Conservation (phyloP, 2,329 filamentous ascomycete species). For the Aspergillus sp. region DNA sequence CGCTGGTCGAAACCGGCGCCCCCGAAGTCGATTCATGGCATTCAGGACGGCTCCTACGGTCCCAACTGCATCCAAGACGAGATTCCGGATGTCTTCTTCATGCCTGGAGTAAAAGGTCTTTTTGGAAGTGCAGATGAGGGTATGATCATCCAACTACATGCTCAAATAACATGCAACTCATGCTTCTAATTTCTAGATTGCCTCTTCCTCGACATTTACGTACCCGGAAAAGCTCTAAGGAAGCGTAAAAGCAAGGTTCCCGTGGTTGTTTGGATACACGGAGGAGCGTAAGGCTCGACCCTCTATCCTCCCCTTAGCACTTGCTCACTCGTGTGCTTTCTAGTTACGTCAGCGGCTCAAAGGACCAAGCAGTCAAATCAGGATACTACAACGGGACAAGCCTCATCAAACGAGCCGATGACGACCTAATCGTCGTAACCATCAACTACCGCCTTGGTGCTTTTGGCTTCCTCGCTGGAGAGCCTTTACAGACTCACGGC, state of each 20-base stretch:
- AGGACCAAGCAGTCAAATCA: background rate
- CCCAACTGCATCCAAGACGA: background rate
- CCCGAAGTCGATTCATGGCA: background rate
- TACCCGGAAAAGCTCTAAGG: background rate
- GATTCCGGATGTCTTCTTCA: background rate
- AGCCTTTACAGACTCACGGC: background rate
- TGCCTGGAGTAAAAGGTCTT: background rate
- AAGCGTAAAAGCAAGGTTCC: background rate
- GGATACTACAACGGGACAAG: background rate
- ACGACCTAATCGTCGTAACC: background rate
- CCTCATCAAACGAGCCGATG: background rate
- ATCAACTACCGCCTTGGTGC: background rate
- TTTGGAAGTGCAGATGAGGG: background rate
- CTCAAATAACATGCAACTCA: background rate
- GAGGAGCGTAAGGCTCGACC: background rate
- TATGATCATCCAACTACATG: background rate
- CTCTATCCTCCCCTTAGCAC: background rate
- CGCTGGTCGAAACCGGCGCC: conserved; percentile 9
- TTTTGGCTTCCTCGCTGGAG: background rate
- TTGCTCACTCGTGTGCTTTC: background rate
- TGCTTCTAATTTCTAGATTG: background rate
- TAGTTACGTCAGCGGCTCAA: background rate
- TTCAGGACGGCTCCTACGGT: background rate
- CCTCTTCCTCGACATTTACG: background rate
- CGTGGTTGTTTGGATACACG: background rate